Base-by-base conservation (phyloP, 148 eudicot genomes). In the Bassia scoparia region DNA sequence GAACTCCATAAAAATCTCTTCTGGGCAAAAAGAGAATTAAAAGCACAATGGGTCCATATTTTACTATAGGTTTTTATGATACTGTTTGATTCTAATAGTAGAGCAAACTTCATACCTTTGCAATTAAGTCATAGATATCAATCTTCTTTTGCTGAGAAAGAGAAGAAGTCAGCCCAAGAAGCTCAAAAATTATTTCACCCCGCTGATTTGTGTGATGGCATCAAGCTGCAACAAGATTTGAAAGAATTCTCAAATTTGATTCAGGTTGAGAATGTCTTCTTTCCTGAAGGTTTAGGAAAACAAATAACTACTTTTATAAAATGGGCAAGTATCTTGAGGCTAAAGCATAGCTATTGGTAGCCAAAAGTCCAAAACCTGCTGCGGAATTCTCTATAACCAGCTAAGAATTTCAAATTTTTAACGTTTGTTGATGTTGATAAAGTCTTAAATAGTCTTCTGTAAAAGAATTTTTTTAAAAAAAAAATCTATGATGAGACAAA, bases 181-280 rank as follows among this genome's bases (percentile, higher is more conserved):
- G 96, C 84, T 86, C 92, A 77, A 82, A 79, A 44, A 77, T 81
- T 41, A 92, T 87, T 83, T 90, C 94, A 79, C 92, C 89, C 62
- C 87, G 81, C 79, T 88, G 81, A 69, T 68, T 74, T 84, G 81
- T 79, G 64, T 53, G 70, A 96, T 72, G 73, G 96, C 96, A 53
- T 89, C 92, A 75, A n/a, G 96, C 96, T 41, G 89, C 90, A 43
- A 87, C 88, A 81, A 96, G 67, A 81, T 92, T 96, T 65, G 87
- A 78, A 76, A 96, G 92, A 79, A 90, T 96, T 84, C 90, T 86
- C 67, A 96, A n/a, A n/a, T 76, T 20, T 96, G 99, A 78, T 81
- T 87, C 68, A 80, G 75, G 68, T 68, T 72, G 60, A 85, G 67
- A 67, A 86, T 75, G 75, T 85, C 88, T 80, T 92, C 94, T 68